phyloP scores from a whole-genome alignment of 768 basidiomycete species.

The Fomitopsis serialis region DNA sequence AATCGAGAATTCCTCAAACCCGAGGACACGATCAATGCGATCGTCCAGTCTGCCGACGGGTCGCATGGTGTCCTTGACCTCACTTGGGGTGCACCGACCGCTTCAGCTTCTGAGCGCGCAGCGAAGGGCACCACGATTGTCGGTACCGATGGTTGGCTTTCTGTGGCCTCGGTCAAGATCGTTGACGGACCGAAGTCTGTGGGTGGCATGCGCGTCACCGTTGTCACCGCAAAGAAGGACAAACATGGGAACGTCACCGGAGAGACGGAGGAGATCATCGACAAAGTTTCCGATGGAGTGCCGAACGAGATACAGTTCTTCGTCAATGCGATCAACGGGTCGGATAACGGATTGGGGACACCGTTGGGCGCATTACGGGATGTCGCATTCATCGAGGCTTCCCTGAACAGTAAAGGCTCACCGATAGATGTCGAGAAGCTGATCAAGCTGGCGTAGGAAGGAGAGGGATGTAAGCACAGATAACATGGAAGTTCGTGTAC shows the following conservation, averaged over 20 bases:
- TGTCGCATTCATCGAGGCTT: conserved; percentile 76
- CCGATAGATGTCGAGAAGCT: conserved; percentile 49
- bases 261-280: conserved; percentile 38
- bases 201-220: conserved; percentile 28
- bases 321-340: conserved; percentile 45
- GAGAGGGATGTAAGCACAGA: not conserved
- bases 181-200: conserved; percentile 5
- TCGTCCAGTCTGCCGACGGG: conserved; percentile 41
- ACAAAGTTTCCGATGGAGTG: conserved; percentile 47
- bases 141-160: conserved; percentile 59
- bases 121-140: conserved; percentile 44
- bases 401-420: conserved; percentile 59
- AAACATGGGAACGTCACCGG: conserved; percentile 38
- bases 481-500: not conserved
- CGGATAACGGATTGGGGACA: conserved; percentile 50
- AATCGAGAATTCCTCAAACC: conserved; percentile 71
- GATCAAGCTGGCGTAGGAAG: not conserved
- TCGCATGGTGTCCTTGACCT: conserved; percentile 58
- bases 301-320: conserved; percentile 54
- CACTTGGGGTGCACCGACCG: conserved; percentile 54
- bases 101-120: conserved; percentile 25
- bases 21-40: conserved; percentile 69
- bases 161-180: conserved; percentile 31
- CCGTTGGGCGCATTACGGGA: conserved; percentile 63
- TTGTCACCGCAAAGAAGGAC: conserved; percentile 22